Evolutionary conservation across 805 yeast species (phyloP).

Genomic region (Metschnikowia reukaufii): DNA sequence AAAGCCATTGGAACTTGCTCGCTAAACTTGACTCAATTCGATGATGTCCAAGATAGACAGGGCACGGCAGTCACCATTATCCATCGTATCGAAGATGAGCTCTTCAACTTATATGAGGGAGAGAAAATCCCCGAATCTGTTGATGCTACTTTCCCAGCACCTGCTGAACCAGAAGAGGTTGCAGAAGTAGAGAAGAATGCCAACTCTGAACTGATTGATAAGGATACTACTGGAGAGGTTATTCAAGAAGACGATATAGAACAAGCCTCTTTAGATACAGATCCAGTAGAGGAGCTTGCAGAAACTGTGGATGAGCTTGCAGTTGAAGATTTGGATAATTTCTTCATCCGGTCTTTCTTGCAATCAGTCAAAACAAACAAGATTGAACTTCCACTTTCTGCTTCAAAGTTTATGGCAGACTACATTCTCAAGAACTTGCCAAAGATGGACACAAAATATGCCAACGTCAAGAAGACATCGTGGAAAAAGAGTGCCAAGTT

Average conservation of each 20-base stretch:
- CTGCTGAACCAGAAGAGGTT: not conserved
- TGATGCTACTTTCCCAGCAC: conserved; percentile 2
- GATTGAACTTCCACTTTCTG: conserved; percentile 61
- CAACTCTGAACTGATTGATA: no score
- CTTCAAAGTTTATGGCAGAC: conserved; percentile 74
- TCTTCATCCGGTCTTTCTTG: conserved; percentile 67
- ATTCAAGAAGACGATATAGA: not conserved
- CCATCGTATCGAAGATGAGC: conserved; percentile 68
- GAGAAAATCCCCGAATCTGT: conserved; percentile 24
- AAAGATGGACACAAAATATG: conserved; percentile 49
- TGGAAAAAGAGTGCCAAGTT: conserved; percentile 90
- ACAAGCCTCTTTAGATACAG: not conserved
- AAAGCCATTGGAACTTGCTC: conserved; percentile 71
- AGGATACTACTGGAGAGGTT: no score
- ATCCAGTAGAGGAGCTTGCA: conserved; percentile 23
- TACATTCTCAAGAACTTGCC: conserved; percentile 76
- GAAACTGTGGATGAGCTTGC: conserved; percentile 43
- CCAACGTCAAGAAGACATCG: conserved; percentile 73
- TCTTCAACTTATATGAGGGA: conserved; percentile 54
- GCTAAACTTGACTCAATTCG: conserved; percentile 45
- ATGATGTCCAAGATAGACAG: conserved; percentile 54
- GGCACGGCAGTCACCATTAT: conserved; percentile 79
- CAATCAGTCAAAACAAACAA: conserved; percentile 63
- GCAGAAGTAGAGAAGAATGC: not conserved
- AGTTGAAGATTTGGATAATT: conserved; percentile 68